Base-by-base conservation (phyloP, 805 yeast species). In the Spathaspora boniae region DNA sequence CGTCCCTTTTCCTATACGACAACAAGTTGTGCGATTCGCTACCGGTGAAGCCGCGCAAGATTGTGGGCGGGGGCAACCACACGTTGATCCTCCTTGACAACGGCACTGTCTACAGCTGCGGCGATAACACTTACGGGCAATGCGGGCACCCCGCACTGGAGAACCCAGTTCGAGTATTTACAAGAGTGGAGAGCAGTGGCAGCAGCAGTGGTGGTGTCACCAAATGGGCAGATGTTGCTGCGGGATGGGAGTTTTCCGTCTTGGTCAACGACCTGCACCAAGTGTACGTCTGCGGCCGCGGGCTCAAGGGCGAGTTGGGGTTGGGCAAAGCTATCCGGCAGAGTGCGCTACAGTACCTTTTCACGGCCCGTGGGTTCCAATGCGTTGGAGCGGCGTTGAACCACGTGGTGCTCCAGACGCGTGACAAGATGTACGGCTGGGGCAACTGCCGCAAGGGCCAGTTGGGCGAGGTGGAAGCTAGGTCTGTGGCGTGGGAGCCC, bases 1-100 rank as follows among this genome's bases (percentile, higher is more conserved):
- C 45, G 2, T 45, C 48, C 11, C 24, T 20, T 21, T 53, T 61
- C 35, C 27, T 16, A 4, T 15, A 30, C 6, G 33, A 22, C 21
- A 46, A 40, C 8, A 20, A 23, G 6, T 16, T 27, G 27, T 47
- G 29, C 5, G 17, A 15, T 3, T 53, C 17, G 2, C 18, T 46
- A 12, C 33, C 36, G 7, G 12, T 23, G 3, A 42, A 34, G n/a
- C 71, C 80, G 0, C 36, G 50, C 32, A 63, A 66, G 44, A 64
- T 88, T 9, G 72, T 68, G 0, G 78, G 88, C 47, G 97, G 96
- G 4, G 97, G 98, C 0, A 89, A 89, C 47, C 97, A 91, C 53
- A 81, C 95, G 0, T 47, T 86, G 12, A 42, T 86, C 2, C 53
- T 87, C 6, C 53, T 74, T 9, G 62, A 57, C 1, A 58, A 68